Percentiles rank a stretch among this genome's conserved stretches.
Conservation (phyloP, 2,329 filamentous ascomycete species). For the Incumbomyces lentus region DNA sequence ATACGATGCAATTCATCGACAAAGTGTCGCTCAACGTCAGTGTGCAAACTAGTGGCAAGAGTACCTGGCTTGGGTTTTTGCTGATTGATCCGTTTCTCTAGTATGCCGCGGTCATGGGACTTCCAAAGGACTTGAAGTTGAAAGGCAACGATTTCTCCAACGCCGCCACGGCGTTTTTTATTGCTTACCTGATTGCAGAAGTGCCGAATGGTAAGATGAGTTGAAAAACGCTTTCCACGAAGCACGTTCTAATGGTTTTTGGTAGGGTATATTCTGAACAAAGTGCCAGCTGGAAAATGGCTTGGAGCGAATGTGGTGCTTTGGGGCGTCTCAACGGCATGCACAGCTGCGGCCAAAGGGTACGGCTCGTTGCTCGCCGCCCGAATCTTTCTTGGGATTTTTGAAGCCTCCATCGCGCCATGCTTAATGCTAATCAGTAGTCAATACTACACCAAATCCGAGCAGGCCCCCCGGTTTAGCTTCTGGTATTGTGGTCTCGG, state of each 20-base stretch:
- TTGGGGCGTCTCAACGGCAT: conserved; percentile 31
- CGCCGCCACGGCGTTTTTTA: conserved; percentile 52
- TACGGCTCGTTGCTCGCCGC: conserved; percentile 46
- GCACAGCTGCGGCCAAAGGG: conserved; percentile 42
- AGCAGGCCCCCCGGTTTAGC: conserved; percentile 49
- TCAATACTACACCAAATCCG: conserved; percentile 48
- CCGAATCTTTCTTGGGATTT: conserved; percentile 50
- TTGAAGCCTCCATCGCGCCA: conserved; percentile 50
- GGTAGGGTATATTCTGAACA: conserved; percentile 48
- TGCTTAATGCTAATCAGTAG: conserved; percentile 52
- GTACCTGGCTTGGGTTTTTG: too few relatives aligned
- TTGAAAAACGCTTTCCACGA: conserved; percentile 24
- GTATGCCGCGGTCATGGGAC: conserved; percentile 46
- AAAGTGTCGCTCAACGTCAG: conserved; percentile 44
- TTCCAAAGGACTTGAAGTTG: conserved; percentile 46
- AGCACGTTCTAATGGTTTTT: conserved; percentile 23
- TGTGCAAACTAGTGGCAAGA: too few relatives aligned
- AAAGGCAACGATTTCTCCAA: conserved; percentile 53
- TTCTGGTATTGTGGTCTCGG: conserved; percentile 54
- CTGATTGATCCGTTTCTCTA: background rate
- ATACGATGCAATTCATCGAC: conserved; percentile 27
- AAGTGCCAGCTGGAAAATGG: conserved; percentile 51
- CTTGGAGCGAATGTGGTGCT: conserved; percentile 48
- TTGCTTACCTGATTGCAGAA: conserved; percentile 50
- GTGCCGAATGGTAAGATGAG: conserved; percentile 35